Base-by-base conservation (phyloP, 164 flowering plant genomes). In the Echeveria elegans region DNA sequence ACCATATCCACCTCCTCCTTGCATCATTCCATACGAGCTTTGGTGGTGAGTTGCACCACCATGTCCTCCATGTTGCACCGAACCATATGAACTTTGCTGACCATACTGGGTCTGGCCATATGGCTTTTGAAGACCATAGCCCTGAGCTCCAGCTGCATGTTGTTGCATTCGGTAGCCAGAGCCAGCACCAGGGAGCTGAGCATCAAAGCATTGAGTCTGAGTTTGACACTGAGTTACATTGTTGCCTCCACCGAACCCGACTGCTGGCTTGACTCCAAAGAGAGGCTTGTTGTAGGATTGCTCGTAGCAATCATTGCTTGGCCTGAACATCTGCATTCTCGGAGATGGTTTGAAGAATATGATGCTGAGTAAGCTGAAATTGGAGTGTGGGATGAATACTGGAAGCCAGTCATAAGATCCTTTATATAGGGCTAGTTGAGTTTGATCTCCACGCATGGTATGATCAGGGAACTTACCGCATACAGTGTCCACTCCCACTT, bases 241-340 rank as follows among this genome's bases (percentile, higher is more conserved):
- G 59, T 24, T 53, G 59, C 30, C 24, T 53, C 59, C 59, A 11
- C 61, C 61, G 19, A 26, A 56, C 19, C 61, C 61, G 11, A 32
- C 19, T 3, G 61, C 19, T 3, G 61, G 61, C 61, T 56, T 56
- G 61, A 1, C 4, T 19, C 18, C 18, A 43, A 15, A 43, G 1
- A 26, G 28, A 1, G 61, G 61, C 19, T 28, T 56, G 32, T 56
- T 56, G 61, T 56, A 14, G 61, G 61, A 56, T 56, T 56, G 32
- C 61, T 56, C 61, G 61, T 2, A 29, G 61, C 32, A 28, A 4
- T 56, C 61, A 32, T 56, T 56, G 61, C 61, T 56, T 56, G 61
- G 61, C 61, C 61, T 56, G 61, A 28, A 56, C 32, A 56, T 11
- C 61, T 56, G 61, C 61, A 56, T 56, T 56, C 19, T 56, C 28